Percentiles rank a stretch among this genome's conserved stretches.
Evolutionary conservation across 139 green algal genomes (phyloP).

Genomic region (Chloropicon primus): DNA sequence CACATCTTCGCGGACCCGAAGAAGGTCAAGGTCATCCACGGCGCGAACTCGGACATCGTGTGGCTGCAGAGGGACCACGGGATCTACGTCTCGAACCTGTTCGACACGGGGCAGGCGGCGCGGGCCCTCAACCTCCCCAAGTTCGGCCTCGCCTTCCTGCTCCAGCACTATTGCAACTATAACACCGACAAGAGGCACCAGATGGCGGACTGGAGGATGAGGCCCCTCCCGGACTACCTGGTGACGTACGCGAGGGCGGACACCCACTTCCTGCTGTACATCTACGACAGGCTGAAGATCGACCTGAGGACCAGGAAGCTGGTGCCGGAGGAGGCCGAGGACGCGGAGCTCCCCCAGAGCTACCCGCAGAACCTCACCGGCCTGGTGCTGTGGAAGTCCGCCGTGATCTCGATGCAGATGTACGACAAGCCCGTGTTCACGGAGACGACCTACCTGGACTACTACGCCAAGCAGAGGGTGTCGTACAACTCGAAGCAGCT

Average conservation of each 20-base stretch:
- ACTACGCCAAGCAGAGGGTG: neutral
- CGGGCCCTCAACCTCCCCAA: neutral
- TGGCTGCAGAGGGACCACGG: slow-evolving; percentile 89
- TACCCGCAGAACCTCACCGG: neutral
- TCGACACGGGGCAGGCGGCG: slow-evolving; percentile 69
- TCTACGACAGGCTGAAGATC: slow-evolving; percentile 53
- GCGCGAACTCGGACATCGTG: slow-evolving; percentile 64
- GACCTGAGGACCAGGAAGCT: neutral
- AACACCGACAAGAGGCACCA: slow-evolving; percentile 58
- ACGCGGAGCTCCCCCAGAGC: neutral
- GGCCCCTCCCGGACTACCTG: slow-evolving; percentile 62
- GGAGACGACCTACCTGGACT: neutral
- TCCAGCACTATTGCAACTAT: slow-evolving; percentile 52
- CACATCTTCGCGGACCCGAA: slow-evolving; percentile 36
- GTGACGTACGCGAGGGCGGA: slow-evolving; percentile 70
- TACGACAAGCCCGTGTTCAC: neutral
- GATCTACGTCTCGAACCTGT: slow-evolving; percentile 85
- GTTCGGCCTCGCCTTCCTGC: slow-evolving; percentile 49
- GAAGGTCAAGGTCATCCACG: slow-evolving; percentile 83
- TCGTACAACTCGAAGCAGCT: neutral
- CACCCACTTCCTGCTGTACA: slow-evolving; percentile 88
- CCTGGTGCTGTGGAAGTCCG: neutral
- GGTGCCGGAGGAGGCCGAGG: neutral
- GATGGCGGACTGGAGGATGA: slow-evolving; percentile 83
- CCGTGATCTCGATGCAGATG: neutral